Evolutionary conservation across 2,329 filamentous ascomycete genomes (phyloP).

Genomic region (Microdochium trichocladiopsis): DNA sequence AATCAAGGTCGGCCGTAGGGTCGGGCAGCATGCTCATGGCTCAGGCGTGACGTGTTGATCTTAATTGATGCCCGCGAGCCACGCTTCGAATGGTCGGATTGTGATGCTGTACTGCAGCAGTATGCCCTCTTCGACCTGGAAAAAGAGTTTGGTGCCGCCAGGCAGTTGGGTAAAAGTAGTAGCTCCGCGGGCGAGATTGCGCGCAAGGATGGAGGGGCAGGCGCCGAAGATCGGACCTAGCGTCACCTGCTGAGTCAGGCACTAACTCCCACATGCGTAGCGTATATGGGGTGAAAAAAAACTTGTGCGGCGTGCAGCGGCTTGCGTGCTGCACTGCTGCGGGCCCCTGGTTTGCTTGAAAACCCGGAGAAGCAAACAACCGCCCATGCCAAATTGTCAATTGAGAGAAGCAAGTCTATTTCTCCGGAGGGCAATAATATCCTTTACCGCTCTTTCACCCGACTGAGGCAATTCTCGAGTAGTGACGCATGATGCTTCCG

Average conservation of each 20-base stretch:
- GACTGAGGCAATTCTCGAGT: too few species aligned
- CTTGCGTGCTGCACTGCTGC: neutral
- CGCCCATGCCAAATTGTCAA: too few species aligned
- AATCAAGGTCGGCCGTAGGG: constrained; percentile 60
- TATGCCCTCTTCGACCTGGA: neutral
- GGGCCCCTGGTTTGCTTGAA: neutral
- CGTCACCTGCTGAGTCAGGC: neutral
- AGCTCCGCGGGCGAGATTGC: neutral
- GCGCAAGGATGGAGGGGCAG: neutral
- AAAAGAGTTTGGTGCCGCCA: neutral
- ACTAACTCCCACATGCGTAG: neutral
- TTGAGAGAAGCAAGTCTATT: too few species aligned
- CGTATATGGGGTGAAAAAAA: too few species aligned
- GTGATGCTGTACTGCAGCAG: neutral
- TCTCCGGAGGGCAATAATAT: too few species aligned
- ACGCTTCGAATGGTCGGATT: neutral
- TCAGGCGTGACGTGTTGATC: neutral
- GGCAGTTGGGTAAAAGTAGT: neutral
- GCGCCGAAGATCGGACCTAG: neutral
- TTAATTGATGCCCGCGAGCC: neutral
- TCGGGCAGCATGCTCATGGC: constrained; percentile 40
- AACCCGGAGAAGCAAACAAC: neutral
- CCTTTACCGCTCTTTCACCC: too few species aligned
- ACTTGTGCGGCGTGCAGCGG: neutral
- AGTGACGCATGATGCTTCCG: too few species aligned